Base-by-base conservation (phyloP, 2,329 filamentous ascomycete species). In the Drechslerella dactyloides region DNA sequence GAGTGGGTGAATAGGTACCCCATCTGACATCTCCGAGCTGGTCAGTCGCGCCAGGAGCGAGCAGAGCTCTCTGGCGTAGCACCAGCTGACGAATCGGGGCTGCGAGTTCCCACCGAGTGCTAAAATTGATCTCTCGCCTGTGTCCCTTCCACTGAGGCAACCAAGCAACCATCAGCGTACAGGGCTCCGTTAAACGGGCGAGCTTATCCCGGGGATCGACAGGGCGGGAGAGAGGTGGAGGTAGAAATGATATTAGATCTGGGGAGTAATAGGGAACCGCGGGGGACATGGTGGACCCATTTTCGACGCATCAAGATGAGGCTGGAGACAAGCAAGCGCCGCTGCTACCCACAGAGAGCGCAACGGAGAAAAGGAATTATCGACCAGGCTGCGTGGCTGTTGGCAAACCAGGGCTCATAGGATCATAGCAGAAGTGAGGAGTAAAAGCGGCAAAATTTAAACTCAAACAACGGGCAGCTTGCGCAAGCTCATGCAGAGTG, bases 401-500 rank as follows among this genome's bases (percentile, higher is more conserved):
- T 33, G 27, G 27, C 27, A 33, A 33, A 33, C 27, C 27, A 8
- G 27, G 27, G 8, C 8, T 4, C 27, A 51, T 4, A 51, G 11
- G 13, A 13, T 2, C 4, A 42, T 2, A 15, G 13, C n/a, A 17
- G 13, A 42, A 42, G n/a, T 15, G 37, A 42, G 4, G n/a, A 17
- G 37, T 4, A 42, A 17, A 15, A 42, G 37, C 37, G 13, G 37
- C 37, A 33, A 33, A 33, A 33, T 4, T 33, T 33, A 33, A 33
- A 33, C 27, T 33, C 27, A 42, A 42, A 42, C 11, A 42, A 15
- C 37, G 37, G 37, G 57, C 65, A 62, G 58, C 52, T 69, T 69
- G 58, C 65, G 57, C 59, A 70, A 64, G 66, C 65, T 50, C 54
- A 70, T 70, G 66, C 66, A 64, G 48, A 40, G 66, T 70, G 59